Conservation (phyloP, 2,329 filamentous ascomycete genomes). For the Lecanicillium sp. region DNA sequence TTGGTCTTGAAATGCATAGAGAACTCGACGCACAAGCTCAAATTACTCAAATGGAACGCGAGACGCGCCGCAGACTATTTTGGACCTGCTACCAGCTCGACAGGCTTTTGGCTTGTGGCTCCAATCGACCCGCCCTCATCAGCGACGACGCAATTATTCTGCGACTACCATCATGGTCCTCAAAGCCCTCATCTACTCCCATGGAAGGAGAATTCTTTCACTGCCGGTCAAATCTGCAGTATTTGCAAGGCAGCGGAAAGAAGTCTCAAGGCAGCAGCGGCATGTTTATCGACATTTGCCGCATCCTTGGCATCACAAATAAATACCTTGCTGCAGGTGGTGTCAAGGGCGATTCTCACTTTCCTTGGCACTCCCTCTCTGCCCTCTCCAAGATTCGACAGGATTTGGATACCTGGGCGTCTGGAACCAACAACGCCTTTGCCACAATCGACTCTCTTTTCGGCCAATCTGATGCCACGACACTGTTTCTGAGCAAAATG, state of each 20-base stretch:
- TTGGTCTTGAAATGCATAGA: constrained; percentile 74
- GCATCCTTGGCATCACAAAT: constrained; percentile 77
- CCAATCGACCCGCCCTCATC: constrained; percentile 74
- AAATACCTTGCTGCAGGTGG: constrained; percentile 78
- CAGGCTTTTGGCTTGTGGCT: constrained; percentile 74
- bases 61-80: constrained; percentile 73
- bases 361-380: constrained; percentile 83
- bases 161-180: constrained; percentile 68
- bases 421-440: constrained; percentile 73
- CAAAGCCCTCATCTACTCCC: constrained; percentile 53
- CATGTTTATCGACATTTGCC: constrained; percentile 78
- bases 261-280: constrained; percentile 69
- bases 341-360: constrained; percentile 83
- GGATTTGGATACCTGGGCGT: constrained; percentile 79
- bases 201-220: constrained; percentile 78
- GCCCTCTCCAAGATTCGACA: constrained; percentile 81
- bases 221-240: constrained; percentile 69
- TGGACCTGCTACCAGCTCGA: constrained; percentile 88
- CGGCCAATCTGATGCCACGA: constrained; percentile 70
- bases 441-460: constrained; percentile 70
- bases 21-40: constrained; percentile 61
- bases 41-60: constrained; percentile 62
- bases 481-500: constrained; percentile 75
- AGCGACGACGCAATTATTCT: constrained; percentile 70
- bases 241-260: constrained; percentile 61